Evolutionary conservation across 306 rosid genomes (phyloP), one percentile per base, ranked within the genome.

Genomic region (Adenanthera pavonina): DNA sequence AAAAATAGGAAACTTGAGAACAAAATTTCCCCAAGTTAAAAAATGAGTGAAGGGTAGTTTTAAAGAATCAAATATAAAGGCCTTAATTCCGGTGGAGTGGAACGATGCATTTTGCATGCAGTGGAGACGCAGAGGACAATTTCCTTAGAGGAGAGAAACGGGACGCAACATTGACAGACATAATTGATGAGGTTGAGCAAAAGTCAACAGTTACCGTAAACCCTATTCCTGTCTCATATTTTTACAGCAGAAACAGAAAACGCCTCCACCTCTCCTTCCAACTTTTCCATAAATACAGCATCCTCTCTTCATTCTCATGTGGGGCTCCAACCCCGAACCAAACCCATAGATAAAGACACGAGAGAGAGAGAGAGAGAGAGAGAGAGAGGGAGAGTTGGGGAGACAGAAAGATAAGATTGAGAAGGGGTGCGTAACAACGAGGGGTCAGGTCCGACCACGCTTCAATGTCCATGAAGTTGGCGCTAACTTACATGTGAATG

Each of bases 361-460:
- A 25, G 30, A 25, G 30, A 25, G 30, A 25, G 30, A 1, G 30
- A 25, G 30, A 25, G 30, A 1, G 30, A 25, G 30, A 25, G 30
- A 25, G 30, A 25, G 30, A 25, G 30, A 25, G 30, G 30, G 30
- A 25, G 30, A 25, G 30, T 41, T 6, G 46, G 41, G 5, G 41
- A 38, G 41, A 3, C 15, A 49, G 54, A 13, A 13, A 14, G 17
- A 48, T 8, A 62, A 25, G 44, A 74, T 35, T 43, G 76, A 66
- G 41, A 78, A 60, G 67, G 62, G 48, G 40, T 35, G 47, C 16
- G 12, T 34, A 3, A 44, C 1, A 74, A 69, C 74, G 68, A 82
- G 69, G 88, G 87, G 71, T 60, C 67, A 75, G 69, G 6, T 14
- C 36, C 51, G 66, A 7, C 73, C n/a, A 33, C 43, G 69, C 19